A percentile compares a stretch with the other conserved stretches of the same genome.
Evolutionary conservation across 192 early-diverging fungal species (phyloP).

Genomic region (Globomyces pollinis-pini): DNA sequence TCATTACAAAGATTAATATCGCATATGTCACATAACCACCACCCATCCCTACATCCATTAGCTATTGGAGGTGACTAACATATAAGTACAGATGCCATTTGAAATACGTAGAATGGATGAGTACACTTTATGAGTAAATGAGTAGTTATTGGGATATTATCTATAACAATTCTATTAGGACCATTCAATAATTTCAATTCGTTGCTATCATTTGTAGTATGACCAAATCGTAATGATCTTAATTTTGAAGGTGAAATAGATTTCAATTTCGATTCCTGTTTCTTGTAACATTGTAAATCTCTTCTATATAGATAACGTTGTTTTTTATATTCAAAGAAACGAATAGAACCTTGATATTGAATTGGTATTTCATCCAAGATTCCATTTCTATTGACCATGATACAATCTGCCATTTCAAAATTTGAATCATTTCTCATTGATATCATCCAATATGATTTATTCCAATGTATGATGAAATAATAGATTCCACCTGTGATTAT

Average conservation of each 20-base stretch:
- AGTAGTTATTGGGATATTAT: slow-evolving; percentile 13
- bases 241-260: not conserved
- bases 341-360: not conserved
- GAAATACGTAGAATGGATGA: slow-evolving; percentile 45
- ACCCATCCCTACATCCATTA: slow-evolving; percentile 19
- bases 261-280: not conserved
- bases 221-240: not conserved
- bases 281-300: not conserved
- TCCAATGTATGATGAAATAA: too few species aligned
- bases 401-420: too few species aligned
- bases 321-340: slow-evolving; percentile 1
- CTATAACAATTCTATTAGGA: slow-evolving; percentile 28
- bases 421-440: too few species aligned
- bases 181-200: slow-evolving; percentile 21
- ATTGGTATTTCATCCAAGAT: too few species aligned
- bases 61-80: too few species aligned
- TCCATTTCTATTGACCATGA: too few species aligned
- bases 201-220: not conserved
- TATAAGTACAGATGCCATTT: slow-evolving; percentile 32
- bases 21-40: slow-evolving; percentile 33
- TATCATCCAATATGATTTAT: too few species aligned
- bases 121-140: slow-evolving; percentile 31
- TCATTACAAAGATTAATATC: slow-evolving; percentile 29
- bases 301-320: not conserved
- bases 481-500: too few species aligned